These are phyloP conservation scores for Blepharisma undulans DNA, from an alignment of 169 alveolate species.

Conservation along the genomic window DNA sequence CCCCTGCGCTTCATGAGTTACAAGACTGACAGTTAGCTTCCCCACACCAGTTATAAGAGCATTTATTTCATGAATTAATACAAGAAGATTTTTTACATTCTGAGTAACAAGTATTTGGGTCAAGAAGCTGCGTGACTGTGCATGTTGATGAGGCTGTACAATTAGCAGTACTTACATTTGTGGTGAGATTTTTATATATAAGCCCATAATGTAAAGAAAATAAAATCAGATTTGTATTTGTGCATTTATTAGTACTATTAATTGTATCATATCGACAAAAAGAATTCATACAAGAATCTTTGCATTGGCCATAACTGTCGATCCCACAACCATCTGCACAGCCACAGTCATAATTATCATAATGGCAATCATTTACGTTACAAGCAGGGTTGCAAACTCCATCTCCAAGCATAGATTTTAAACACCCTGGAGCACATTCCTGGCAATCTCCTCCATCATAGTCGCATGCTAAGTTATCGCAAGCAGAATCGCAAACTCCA, in stretches of 20 bases:
- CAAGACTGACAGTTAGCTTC: neutral
- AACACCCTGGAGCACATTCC: slow-evolving; percentile 6
- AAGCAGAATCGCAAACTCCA: neutral
- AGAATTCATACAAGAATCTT: neutral
- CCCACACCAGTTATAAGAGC: neutral
- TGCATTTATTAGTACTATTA: neutral
- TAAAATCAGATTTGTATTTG: no score
- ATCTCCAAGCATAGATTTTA: neutral
- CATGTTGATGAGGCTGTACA: neutral
- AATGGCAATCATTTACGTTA: neutral
- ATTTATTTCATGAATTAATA: no score
- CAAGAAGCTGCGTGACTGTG: neutral
- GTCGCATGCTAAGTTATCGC: neutral
- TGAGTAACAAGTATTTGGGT: neutral
- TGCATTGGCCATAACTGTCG: neutral
- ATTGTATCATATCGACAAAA: neutral
- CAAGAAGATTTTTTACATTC: neutral
- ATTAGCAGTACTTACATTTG: neutral
- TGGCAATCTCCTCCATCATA: neutral
- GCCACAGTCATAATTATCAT: slow-evolving; percentile 10
- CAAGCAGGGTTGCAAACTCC: neutral
- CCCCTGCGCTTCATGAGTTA: neutral
- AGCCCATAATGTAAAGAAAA: neutral
- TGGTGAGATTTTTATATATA: neutral
- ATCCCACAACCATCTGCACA: neutral